A percentile compares a stretch with the other conserved stretches of the same genome.
phyloP scores from a whole-genome alignment of 208 protist genomes.

The Porcisia hertigi region DNA sequence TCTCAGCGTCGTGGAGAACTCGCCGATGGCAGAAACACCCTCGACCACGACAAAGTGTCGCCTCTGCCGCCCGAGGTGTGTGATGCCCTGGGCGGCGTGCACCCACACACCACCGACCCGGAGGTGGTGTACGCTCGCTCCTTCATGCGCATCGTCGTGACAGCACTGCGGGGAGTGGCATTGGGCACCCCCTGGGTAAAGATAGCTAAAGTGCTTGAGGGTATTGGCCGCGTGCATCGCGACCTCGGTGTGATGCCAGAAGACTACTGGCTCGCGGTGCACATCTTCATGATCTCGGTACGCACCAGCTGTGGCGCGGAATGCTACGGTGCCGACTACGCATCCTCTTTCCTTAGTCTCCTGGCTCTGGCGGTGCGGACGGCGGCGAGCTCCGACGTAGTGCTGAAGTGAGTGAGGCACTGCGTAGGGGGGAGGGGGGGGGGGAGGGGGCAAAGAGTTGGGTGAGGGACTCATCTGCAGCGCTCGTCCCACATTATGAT shows the following conservation, averaged over 20 bases:
- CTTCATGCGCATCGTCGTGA: constrained; percentile 76
- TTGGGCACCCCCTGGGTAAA: constrained; percentile 52
- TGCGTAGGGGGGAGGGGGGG: not conserved
- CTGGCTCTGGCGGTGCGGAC: constrained; percentile 70
- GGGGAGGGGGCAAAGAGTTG: not conserved
- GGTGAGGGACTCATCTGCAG: not conserved
- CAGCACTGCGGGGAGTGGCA: constrained; percentile 54
- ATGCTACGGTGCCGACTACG: constrained; percentile 47
- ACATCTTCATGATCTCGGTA: constrained; percentile 70
- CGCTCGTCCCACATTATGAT: not conserved
- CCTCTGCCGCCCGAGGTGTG: constrained; percentile 22
- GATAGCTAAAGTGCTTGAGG: constrained; percentile 40
- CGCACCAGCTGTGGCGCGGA: constrained; percentile 60
- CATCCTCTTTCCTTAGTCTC: constrained; percentile 67
- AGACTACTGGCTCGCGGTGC: constrained; percentile 79
- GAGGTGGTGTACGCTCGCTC: constrained; percentile 73
- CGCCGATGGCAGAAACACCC: not conserved
- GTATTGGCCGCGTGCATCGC: constrained; percentile 61
- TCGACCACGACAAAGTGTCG: not conserved
- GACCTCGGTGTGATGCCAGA: constrained; percentile 57
- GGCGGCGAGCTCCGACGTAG: constrained; percentile 17
- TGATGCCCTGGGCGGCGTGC: constrained; percentile 18
- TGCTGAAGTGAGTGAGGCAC: constrained; percentile 2
- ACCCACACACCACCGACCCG: constrained; percentile 24
- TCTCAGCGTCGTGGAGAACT: not conserved